Conservation (phyloP, 2,329 filamentous ascomycete genomes). For the Orbilia quercus region DNA sequence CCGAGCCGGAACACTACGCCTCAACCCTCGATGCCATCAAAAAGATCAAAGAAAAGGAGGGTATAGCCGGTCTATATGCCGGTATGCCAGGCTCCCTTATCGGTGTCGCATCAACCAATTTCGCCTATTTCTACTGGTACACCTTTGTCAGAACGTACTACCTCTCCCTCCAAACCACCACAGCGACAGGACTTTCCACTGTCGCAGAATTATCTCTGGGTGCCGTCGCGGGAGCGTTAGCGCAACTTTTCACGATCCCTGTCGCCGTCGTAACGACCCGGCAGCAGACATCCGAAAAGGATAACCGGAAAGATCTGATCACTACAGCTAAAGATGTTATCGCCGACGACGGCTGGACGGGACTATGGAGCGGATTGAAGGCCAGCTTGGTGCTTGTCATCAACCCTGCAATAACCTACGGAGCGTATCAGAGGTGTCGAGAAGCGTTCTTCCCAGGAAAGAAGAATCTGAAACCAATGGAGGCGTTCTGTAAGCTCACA, state of each 20-base stretch:
- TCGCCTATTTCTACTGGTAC: conserved; percentile 89
- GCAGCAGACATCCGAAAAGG: conserved; percentile 90
- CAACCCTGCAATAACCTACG: conserved; percentile 97
- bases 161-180: conserved; percentile 68
- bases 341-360: conserved; percentile 87
- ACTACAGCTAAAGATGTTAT: conserved; percentile 91
- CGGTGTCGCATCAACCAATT: conserved; percentile 96
- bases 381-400: conserved; percentile 94
- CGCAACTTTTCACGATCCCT: conserved; percentile 95
- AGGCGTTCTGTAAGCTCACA: conserved; percentile 83
- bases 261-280: conserved; percentile 94
- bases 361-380: conserved; percentile 94
- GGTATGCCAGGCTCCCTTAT: conserved; percentile 87
- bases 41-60: conserved; percentile 84
- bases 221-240: conserved; percentile 86
- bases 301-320: conserved; percentile 83
- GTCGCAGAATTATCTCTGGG: conserved; percentile 84
- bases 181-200: conserved; percentile 71
- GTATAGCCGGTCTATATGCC: conserved; percentile 82
- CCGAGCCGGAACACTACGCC: conserved; percentile 75
- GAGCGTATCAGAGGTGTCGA: conserved; percentile 90
- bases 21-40: conserved; percentile 88
- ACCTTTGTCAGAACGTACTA: conserved; percentile 86
- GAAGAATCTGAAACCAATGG: conserved; percentile 78
- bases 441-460: conserved; percentile 81